A percentile compares a stretch with the other conserved stretches of the same genome.
phyloP scores from a whole-genome alignment of 768 basidiomycete genomes.

The Suillus hirtellus region DNA sequence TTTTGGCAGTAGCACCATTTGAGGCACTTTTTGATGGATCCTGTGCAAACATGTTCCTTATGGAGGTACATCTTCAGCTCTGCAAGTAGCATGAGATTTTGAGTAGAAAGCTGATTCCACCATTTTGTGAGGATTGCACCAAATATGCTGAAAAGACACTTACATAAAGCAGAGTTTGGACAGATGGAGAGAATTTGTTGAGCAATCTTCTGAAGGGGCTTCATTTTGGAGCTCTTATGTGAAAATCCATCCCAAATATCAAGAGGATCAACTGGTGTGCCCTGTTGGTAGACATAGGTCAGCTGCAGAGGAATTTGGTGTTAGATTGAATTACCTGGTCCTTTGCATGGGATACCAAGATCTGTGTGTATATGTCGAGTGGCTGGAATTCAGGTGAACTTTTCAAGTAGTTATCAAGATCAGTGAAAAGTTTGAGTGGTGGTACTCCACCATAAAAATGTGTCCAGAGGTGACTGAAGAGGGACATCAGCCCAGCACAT shows the following conservation, averaged over 20 bases:
- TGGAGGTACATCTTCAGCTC: constrained; percentile 33
- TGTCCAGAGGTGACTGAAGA: constrained; percentile 2
- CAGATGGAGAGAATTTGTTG: constrained; percentile 23
- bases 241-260: constrained; percentile 2
- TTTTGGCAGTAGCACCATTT: constrained; percentile 10
- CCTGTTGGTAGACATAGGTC: not conserved
- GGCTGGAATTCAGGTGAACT: not conserved
- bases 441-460: not conserved
- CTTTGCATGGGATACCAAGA: not conserved
- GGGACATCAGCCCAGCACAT: not conserved
- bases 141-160: constrained; percentile 33
- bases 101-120: constrained; percentile 22
- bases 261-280: constrained; percentile 1
- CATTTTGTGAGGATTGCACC: constrained; percentile 32
- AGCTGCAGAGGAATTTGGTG: not conserved
- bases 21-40: constrained; percentile 9
- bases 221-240: not conserved
- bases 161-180: constrained; percentile 33
- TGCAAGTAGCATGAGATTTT: constrained; percentile 22
- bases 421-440: constrained; percentile 1
- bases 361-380: not conserved
- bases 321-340: not conserved
- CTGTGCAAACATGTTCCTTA: constrained; percentile 22
- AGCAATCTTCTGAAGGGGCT: constrained; percentile 18
- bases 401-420: not conserved